Evolutionary conservation across 2,329 filamentous ascomycete genomes (phyloP), one percentile per base, ranked within the genome.

Genomic region (Orbilia quercus): DNA sequence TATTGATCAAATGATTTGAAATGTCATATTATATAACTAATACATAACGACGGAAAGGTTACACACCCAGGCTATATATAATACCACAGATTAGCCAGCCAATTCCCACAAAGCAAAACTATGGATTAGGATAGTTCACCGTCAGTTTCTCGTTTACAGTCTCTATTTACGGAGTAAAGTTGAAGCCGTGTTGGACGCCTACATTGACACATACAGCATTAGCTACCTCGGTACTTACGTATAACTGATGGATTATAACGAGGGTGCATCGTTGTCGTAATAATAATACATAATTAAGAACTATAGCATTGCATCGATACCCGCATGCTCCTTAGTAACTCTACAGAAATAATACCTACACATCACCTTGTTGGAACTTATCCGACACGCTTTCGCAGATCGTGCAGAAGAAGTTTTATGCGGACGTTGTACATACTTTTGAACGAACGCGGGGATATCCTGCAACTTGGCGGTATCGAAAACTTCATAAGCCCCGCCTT

Each of bases 301-400:
- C 79, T 23, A 89, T 77, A 75, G 83, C 83, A 89, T 77, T 75
- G 83, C 83, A 79, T 88, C 85, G 25, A 88, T 82, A 25, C 82
- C 79, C 0, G 85, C 84, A 76, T 85, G 81, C 0, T 77, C 75
- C 12, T 78, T 71, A 6, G 80, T 79, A 31, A 83, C 75, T 12
- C 78, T 79, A 74, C 14, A 79, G 78, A 1, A 11, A 11, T 31
- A 31, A n/a, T n/a, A 18, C 59, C 44, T 73, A 58, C 38, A 64
- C 59, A 57, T 48, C 6, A 0, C 3, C 4, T 40, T 54, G 59
- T 72, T 65, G 67, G 40, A 71, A 48, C 57, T 65, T 53, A 50
- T 50, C 9, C 9, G 28, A 45, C 51, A 28, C 28, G 2, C 9
- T 31, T 31, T n/a, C n/a, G n/a, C n/a, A n/a, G n/a, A n/a, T n/a